Evolutionary conservation across 768 basidiomycete species (phyloP).

Genomic region (Termitomyces heimii): DNA sequence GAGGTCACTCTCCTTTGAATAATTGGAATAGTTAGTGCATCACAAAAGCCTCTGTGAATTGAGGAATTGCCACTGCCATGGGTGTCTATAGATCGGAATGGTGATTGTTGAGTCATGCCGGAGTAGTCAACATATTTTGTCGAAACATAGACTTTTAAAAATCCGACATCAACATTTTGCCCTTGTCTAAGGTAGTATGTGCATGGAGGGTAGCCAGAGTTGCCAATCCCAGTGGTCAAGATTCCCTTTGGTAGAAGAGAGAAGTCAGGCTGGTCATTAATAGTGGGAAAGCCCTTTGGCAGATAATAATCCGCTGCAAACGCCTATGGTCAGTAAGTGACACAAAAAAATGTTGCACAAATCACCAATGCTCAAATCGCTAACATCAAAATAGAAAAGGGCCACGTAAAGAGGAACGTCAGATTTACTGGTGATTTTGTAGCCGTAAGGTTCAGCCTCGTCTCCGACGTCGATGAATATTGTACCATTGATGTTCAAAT

Average conservation of each 20-base stretch:
- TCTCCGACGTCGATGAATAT: not conserved
- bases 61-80: not conserved
- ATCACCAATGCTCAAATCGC: not conserved
- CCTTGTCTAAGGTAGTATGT: slow-evolving; percentile 23
- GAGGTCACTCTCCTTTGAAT: not conserved
- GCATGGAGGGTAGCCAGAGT: slow-evolving; percentile 25
- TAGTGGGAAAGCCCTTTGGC: not conserved
- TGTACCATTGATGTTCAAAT: not conserved
- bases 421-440: not conserved
- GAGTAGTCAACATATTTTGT: slow-evolving; percentile 27
- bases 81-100: slow-evolving; percentile 19
- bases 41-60: not conserved
- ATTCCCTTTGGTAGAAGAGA: not conserved
- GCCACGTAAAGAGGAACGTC: not conserved
- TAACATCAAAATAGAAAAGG: slow-evolving; percentile 1
- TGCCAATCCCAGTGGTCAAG: slow-evolving; percentile 34
- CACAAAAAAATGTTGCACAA: not conserved
- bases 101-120: slow-evolving; percentile 25
- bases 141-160: slow-evolving; percentile 37
- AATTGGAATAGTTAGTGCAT: not conserved
- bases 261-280: not conserved
- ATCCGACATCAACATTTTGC: slow-evolving; percentile 32
- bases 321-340: not conserved
- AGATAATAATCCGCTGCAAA: not conserved
- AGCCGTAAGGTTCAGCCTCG: not conserved